phyloP scores from a whole-genome alignment of 2,329 filamentous ascomycete species.

The Escovopsis sp. region DNA sequence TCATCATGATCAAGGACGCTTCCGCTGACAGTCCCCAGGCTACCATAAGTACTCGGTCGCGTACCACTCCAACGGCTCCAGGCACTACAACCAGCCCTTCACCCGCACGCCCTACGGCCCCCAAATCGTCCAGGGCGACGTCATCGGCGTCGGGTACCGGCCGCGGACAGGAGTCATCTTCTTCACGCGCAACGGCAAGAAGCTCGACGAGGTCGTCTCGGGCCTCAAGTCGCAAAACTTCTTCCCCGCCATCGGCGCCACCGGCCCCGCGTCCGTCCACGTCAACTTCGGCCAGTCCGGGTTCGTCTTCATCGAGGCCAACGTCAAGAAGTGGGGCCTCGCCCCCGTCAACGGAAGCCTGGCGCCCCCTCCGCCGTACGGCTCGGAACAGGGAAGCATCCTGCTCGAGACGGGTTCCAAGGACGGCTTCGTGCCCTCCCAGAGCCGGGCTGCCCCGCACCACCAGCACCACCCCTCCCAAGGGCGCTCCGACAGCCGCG shows the following conservation, averaged over 20 bases:
- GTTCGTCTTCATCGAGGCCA: constrained; percentile 97
- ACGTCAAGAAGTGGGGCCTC: constrained; percentile 98
- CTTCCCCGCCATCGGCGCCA: constrained; percentile 93
- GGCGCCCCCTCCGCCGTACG: constrained; percentile 89
- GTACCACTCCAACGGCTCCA: constrained; percentile 74
- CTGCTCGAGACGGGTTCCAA: constrained; percentile 72
- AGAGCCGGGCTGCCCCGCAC: constrained; percentile 16
- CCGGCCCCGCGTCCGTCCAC: constrained; percentile 80
- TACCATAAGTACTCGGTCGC: constrained; percentile 88
- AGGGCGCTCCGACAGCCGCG: constrained; percentile 19
- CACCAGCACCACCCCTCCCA: no score
- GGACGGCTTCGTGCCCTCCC: constrained; percentile 34
- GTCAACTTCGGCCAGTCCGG: constrained; percentile 97
- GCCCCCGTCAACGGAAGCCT: constrained; percentile 91
- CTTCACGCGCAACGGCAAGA: constrained; percentile 97
- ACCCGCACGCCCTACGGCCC: constrained; percentile 65
- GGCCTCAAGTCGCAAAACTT: constrained; percentile 92
- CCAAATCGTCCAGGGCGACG: constrained; percentile 78
- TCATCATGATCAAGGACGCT: constrained; percentile 1
- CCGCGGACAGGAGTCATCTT: constrained; percentile 90
- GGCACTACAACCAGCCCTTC: constrained; percentile 90
- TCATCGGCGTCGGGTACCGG: constrained; percentile 88
- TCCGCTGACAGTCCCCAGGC: constrained; percentile 26
- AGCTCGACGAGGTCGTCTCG: constrained; percentile 84
- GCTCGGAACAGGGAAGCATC: constrained; percentile 92